Evolutionary conservation across 2,329 filamentous ascomycete species (phyloP).

Genomic region (Orbilia brochopaga): DNA sequence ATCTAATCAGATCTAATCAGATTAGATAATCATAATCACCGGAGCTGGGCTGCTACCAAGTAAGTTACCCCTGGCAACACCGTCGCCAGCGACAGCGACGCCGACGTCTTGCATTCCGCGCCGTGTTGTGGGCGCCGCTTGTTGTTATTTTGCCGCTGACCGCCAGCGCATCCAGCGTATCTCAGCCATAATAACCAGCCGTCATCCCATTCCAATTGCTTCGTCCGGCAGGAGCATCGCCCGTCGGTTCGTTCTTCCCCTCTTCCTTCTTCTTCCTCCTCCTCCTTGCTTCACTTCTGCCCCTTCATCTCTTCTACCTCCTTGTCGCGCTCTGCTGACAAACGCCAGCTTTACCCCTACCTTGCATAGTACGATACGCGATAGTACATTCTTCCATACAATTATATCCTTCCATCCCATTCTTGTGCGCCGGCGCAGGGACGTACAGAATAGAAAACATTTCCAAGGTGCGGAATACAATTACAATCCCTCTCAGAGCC

Average conservation of each 20-base stretch:
- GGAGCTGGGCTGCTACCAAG: too few species aligned
- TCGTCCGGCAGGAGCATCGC: not conserved
- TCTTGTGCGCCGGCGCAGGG: not conserved
- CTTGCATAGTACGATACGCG: too few species aligned
- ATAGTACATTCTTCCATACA: not conserved
- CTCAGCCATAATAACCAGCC: not conserved
- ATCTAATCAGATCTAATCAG: conserved; percentile 10
- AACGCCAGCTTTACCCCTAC: too few species aligned
- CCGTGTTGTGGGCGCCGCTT: conserved; percentile 11
- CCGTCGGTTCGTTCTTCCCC: conserved; percentile 5
- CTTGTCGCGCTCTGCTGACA: too few species aligned
- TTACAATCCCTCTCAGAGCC: too few species aligned
- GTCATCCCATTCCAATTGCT: too few species aligned
- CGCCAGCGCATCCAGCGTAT: conserved; percentile 20
- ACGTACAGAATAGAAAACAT: not conserved
- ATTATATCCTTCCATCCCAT: not conserved
- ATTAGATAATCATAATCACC: conserved; percentile 8
- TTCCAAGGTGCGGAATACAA: too few species aligned
- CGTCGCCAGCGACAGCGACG: conserved; percentile 5
- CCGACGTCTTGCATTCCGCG: conserved; percentile 14
- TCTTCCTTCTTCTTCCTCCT: conserved; percentile 3
- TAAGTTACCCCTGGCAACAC: conserved; percentile 48
- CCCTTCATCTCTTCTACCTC: too few species aligned
- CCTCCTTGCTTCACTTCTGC: not conserved
- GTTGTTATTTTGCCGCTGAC: conserved; percentile 47